phyloP scores from a whole-genome alignment of 441 rosid genomes.

The Populus hybrid region DNA sequence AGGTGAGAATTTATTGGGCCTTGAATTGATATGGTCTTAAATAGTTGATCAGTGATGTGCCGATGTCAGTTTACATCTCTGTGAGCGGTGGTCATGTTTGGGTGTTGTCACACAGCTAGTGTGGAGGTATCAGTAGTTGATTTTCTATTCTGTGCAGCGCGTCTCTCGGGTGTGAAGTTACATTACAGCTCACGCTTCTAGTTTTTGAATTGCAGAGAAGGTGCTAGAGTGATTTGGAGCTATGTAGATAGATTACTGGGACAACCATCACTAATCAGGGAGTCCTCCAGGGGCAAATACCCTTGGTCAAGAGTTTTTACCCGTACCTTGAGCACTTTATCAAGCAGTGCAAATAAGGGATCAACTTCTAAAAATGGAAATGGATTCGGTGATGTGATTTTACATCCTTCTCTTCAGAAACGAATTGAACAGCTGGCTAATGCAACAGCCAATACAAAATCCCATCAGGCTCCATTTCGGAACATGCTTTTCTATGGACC shows the following conservation, averaged over 20 bases:
- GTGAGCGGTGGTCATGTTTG: too few species aligned
- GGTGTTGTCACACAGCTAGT: not conserved
- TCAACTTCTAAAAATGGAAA: too few species aligned
- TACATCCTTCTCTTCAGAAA: too few species aligned
- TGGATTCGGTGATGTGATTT: too few species aligned
- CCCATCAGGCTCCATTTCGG: slow-evolving; percentile 85
- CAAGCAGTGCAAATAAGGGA: too few species aligned
- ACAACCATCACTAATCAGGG: slow-evolving; percentile 92
- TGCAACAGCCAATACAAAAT: too few species aligned
- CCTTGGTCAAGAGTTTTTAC: not conserved
- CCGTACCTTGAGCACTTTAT: too few species aligned
- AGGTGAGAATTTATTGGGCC: not conserved
- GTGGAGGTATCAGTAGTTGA: not conserved
- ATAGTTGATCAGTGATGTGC: not conserved
- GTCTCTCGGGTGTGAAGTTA: not conserved
- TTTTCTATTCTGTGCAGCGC: not conserved
- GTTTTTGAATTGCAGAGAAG: slow-evolving; percentile 58
- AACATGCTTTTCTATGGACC: slow-evolving; percentile 97
- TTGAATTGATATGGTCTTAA: not conserved
- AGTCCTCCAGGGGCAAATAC: slow-evolving; percentile 91
- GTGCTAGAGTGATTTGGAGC: slow-evolving; percentile 95
- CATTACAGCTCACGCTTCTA: not conserved
- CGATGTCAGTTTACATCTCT: too few species aligned
- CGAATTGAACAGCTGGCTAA: too few species aligned
- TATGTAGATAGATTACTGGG: slow-evolving; percentile 94